Base-by-base conservation (phyloP, 352 stramenopile species). In the Pythium phragmitis region DNA sequence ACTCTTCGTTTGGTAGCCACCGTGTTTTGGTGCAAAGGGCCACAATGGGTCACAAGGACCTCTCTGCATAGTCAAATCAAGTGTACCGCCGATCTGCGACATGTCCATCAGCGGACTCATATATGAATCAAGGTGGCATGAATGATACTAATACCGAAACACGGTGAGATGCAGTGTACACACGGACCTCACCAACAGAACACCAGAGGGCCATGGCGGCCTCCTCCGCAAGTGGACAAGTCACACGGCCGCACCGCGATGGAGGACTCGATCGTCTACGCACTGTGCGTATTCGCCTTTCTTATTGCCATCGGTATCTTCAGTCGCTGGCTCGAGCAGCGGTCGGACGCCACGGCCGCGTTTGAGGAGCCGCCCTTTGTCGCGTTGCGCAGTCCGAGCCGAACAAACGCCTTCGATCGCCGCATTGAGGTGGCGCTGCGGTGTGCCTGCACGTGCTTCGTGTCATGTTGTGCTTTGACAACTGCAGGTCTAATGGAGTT, bases 341-440 rank as follows among this genome's bases (percentile, higher is more conserved):
- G 55, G 19, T 23, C n/a, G 13, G 41, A 52, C 21, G 23, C 49
- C 19, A 46, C 8, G 17, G 43, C 33, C 9, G 28, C 11, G 48
- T 59, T 58, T 21, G 36, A 28, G 7, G 61, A 63, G 28, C 26
- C 30, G 55, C 55, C 49, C 11, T 69, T 69, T 33, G 56, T 69
- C 30, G 63, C 63, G 23, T 43, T 69, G 21, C 55, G 46, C 16
- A 69, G 63, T 57, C 63, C 63, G 3, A 69, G 63, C 43, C 36
- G 49, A 12, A 69, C 56, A 11, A 60, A 69, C 41, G 63, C 63
- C 9, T 63, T 69, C 17, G 55, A 69, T 34, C 55, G 63, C 16
- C 63, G 63, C 30, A 65, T 69, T 30, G 55, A 69, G 30, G 41
- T 34, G 5, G 63, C 63, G 3, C 21, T 69, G 11, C 63, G 63